Evolutionary conservation across 257 asterid genomes (phyloP), one percentile per base, ranked within the genome.

Genomic region (Solanum neorickii): DNA sequence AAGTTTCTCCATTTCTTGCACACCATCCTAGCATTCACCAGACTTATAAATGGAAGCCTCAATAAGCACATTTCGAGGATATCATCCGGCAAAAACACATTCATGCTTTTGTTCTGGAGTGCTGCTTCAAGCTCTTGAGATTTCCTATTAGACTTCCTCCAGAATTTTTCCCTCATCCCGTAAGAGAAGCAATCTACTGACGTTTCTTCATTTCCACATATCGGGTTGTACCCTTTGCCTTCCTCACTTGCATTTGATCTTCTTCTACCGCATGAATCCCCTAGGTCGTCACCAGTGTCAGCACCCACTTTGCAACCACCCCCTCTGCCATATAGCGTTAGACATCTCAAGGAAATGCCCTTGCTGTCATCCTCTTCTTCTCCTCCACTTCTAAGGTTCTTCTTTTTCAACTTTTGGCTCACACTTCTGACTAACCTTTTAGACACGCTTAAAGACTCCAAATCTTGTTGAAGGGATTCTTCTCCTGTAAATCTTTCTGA

Each of bases 251-350:
- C 93, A 91, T 91, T 95, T 8, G 95, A 96, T 46, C 94, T 89
- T 84, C 98, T 94, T 88, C 98, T 89, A 84, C 90, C 91, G 25
- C 93, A 80, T 4, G 90, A 91, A 78, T 93, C 95, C 82, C 92
- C 95, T 31, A 86, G 77, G 59, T 95, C 98, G 84, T 95, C 99
- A 15, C 96, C 92, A 33, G 92, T 93, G 83, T 97, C 98, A 56
- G 98, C 99, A 77, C 96, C 94, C 44, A 97, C 99, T 93, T 92
- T 96, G 94, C 99, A 97, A 78, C 99, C 99, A 60, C 99, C 98
- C 78, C 96, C 98, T 87, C 98, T 91, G 31, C 95, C 91, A 33
- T 94, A 95, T 37, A 96, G 88, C 31, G 95, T 80, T 72, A 97
- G 99, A 78, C 99, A 97, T 88, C 96, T 91, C 89, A 94, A 87